Conservation (phyloP, 345 rosid genomes). For the Brassica incana region DNA sequence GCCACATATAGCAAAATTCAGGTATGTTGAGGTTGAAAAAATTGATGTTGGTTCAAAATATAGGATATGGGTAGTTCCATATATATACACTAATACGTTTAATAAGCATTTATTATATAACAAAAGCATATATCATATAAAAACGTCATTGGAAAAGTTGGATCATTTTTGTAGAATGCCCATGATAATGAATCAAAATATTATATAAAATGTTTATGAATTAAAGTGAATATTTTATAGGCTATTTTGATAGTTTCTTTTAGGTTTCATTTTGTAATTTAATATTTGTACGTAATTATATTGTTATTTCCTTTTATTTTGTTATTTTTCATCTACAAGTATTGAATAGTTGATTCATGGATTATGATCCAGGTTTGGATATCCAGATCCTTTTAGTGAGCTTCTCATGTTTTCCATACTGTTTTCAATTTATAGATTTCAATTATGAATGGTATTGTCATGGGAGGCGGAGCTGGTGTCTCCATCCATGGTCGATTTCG, state of each 20-base stretch:
- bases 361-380: neutral
- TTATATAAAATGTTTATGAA: neutral
- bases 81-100: no score
- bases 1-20: constrained; percentile 69
- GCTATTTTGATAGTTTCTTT: neutral
- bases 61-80: no score
- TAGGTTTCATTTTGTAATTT: no score
- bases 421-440: constrained; percentile 52
- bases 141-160: neutral
- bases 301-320: no score
- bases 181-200: neutral
- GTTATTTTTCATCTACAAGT: no score
- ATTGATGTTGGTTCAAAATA: neutral
- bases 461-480: constrained; percentile 88
- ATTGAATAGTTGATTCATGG: no score
- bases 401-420: neutral
- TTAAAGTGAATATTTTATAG: neutral
- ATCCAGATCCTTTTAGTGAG: neutral
- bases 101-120: neutral
- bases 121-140: neutral
- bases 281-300: neutral
- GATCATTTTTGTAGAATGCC: neutral
- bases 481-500: constrained; percentile 81
- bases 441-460: constrained; percentile 74
- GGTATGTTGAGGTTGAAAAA: neutral